phyloP scores from a whole-genome alignment of 768 basidiomycete genomes.

The Leccinum obscurum region DNA sequence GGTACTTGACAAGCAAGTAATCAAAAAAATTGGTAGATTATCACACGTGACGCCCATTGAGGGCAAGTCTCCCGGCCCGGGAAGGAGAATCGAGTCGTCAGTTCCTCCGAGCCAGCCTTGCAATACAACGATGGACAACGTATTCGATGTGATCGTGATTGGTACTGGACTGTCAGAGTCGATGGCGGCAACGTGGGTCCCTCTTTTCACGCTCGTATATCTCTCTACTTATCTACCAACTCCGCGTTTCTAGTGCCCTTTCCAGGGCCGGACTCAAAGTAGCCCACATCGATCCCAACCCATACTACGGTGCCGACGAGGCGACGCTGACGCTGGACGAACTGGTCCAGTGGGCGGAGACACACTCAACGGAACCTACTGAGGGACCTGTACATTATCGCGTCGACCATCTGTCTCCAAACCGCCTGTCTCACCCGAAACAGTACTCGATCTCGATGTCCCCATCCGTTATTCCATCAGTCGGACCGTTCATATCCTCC shows the following conservation, averaged over 20 bases:
- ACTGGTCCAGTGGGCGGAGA: constrained; percentile 66
- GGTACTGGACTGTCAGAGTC: constrained; percentile 86
- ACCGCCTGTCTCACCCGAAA: constrained; percentile 55
- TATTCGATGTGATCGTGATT: constrained; percentile 67
- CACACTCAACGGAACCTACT: constrained; percentile 24
- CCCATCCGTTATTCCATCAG: constrained; percentile 77
- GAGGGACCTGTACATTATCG: constrained; percentile 18
- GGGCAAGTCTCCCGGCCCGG: constrained; percentile 21
- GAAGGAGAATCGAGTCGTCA: not conserved
- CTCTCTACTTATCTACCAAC: not conserved
- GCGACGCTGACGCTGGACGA: constrained; percentile 85
- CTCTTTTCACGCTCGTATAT: not conserved
- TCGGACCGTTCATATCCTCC: constrained; percentile 76
- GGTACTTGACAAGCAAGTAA: not conserved
- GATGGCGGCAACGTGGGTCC: constrained; percentile 82
- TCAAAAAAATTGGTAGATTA: constrained; percentile 19
- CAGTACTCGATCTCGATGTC: constrained; percentile 86
- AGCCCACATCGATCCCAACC: constrained; percentile 82
- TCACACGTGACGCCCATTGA: constrained; percentile 28
- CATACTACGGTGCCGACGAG: constrained; percentile 83
- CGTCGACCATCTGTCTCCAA: constrained; percentile 42
- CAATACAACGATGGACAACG: constrained; percentile 33
- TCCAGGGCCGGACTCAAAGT: constrained; percentile 87
- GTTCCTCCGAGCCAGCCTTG: not conserved
- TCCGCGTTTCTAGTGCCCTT: constrained; percentile 60